Base-by-base conservation (phyloP, 164 flowering plant species). In the Tinospora cordifolia region DNA sequence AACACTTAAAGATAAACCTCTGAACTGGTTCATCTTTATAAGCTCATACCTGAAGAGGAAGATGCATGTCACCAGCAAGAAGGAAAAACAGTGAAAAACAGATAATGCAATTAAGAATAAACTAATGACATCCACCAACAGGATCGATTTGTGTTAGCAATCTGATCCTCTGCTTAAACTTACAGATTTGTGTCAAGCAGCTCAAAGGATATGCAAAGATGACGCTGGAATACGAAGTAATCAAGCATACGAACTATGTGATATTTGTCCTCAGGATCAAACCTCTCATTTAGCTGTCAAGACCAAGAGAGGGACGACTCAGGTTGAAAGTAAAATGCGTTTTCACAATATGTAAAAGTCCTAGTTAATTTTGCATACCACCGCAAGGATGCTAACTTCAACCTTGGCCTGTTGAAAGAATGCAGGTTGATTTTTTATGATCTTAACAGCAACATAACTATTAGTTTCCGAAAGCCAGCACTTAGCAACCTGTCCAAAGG, bases 401-500 rank as follows among this genome's bases (percentile, higher is more conserved):
- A 95, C 99, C 74, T 87, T 83, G 69, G 99, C 98, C 79, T 95
- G 99, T 74, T 92, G 99, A 77, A 87, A 91, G 81, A 87, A 95
- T 13, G 99, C 98, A 69, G 97, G 96, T 77, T 87, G 94, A 74
- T 95, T 95, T 79, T 95, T 95, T 0, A 92, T 95, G 72, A 95
- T 84, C 80, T 95, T 95, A 67, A 95, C 91, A 65, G 99, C 98
- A 72, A 91, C 88, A 82, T 79, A 91, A 70, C 88, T 87, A 70
- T 79, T 82, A 10, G 84, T 81, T 79, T 92, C 98, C 40, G 87
- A 72, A 78, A 86, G 85, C 97, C 87, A 91, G 81, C 98, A 95
- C 83, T 93, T 95, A 9, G 94, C 99, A 78, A 95, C 99, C 84
- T 92, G 99, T 66, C 99, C 99, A 84, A 95, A 95, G 39, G 99